Evolutionary conservation across 2,329 filamentous ascomycete genomes (phyloP).

Genomic region (Metarhizium anisopliae): DNA sequence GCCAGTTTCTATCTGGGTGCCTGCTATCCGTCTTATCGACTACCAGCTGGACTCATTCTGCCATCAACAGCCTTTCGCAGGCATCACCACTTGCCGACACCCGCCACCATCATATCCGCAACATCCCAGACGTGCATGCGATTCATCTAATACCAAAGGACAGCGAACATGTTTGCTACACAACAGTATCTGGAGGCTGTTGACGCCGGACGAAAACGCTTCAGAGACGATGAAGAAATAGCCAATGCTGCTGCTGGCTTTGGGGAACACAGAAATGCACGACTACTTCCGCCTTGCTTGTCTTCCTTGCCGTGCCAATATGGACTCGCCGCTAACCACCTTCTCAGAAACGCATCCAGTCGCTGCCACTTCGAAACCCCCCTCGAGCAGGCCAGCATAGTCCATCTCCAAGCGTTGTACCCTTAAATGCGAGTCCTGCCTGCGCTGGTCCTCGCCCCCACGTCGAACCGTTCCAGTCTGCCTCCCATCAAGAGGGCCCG

Average conservation of each 20-base stretch:
- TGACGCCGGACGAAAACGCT: constrained; percentile 33
- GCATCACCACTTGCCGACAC: neutral
- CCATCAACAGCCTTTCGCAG: neutral
- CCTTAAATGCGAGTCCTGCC: constrained; percentile 31
- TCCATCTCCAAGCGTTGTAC: constrained; percentile 26
- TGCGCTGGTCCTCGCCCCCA: constrained; percentile 22
- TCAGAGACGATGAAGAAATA: constrained; percentile 36
- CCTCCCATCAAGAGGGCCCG: constrained; percentile 10
- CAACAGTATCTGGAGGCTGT: constrained; percentile 22
- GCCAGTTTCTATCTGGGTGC: neutral
- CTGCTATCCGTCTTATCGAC: neutral
- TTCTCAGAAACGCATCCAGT: constrained; percentile 44
- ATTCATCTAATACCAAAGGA: neutral
- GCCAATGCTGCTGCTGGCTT: constrained; percentile 31
- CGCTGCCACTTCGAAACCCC: constrained; percentile 40
- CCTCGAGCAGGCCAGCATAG: constrained; percentile 24
- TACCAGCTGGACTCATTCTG: neutral
- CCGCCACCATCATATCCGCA: neutral
- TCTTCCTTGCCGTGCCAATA: neutral
- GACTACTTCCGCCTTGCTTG: constrained; percentile 10
- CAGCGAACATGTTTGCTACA: constrained; percentile 27
- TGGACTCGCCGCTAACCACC: constrained; percentile 10
- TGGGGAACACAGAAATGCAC: constrained; percentile 41
- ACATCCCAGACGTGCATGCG: neutral
- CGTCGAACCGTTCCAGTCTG: constrained; percentile 24